Conservation (phyloP, 768 basidiomycete species). For the Termitomyces sp. region DNA sequence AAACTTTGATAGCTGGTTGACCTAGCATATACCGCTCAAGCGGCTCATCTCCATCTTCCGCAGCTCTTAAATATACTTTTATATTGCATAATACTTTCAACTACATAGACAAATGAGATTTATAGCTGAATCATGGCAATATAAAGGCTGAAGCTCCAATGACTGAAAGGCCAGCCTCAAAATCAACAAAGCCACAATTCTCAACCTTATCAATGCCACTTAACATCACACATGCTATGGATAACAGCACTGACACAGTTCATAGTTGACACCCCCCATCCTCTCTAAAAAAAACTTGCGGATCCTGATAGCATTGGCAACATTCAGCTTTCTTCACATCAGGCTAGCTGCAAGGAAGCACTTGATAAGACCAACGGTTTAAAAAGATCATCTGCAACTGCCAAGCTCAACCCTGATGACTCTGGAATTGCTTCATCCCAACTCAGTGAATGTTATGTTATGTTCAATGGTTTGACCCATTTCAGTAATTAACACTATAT, state of each 20-base stretch:
- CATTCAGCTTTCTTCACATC: background rate
- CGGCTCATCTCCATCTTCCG: too few relatives aligned
- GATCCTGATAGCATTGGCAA: too few relatives aligned
- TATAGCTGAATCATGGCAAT: too few relatives aligned
- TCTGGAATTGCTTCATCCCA: background rate
- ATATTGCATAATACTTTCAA: too few relatives aligned
- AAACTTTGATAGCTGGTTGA: too few relatives aligned
- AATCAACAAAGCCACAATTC: conserved; percentile 50
- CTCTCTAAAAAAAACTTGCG: background rate
- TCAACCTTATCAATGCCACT: conserved; percentile 24
- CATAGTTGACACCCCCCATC: too few relatives aligned
- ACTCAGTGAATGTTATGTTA: background rate
- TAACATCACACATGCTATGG: background rate
- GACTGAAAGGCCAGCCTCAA: conserved; percentile 7
- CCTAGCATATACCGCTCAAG: too few relatives aligned
- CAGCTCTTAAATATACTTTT: too few relatives aligned
- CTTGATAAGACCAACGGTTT: background rate
- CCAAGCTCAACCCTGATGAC: background rate
- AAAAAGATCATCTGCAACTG: background rate
- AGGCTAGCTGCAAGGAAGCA: background rate
- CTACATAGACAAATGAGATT: too few relatives aligned
- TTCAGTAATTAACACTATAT: too few relatives aligned
- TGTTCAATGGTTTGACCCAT: background rate
- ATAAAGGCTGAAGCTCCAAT: too few relatives aligned
- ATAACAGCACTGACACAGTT: too few relatives aligned